These are phyloP conservation scores for Petunia secreta DNA, from an alignment of 257 asterid genomes.

Conservation along the genomic window DNA sequence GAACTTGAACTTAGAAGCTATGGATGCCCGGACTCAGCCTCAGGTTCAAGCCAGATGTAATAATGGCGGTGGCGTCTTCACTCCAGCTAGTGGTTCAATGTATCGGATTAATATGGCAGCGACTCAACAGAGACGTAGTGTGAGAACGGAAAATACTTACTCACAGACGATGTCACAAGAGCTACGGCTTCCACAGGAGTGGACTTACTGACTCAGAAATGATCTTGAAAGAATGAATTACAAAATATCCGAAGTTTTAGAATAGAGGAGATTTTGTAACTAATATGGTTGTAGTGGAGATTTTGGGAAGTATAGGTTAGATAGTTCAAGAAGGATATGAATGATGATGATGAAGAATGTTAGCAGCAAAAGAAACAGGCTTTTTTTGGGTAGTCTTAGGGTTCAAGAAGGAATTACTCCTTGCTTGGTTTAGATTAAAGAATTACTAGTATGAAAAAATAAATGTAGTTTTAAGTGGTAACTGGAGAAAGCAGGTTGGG, in stretches of 20 bases:
- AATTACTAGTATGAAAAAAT: constrained; percentile 8
- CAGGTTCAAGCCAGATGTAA: constrained; percentile 16
- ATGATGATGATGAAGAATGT: constrained; percentile 8
- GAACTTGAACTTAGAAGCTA: constrained; percentile 53
- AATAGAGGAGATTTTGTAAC: background rate
- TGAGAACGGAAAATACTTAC: background rate
- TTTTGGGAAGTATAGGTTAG: background rate
- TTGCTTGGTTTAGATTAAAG: constrained; percentile 29
- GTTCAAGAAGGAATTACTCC: constrained; percentile 38
- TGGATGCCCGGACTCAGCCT: constrained; percentile 34
- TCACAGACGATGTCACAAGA: constrained; percentile 47
- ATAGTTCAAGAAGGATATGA: background rate
- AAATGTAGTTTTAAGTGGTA: background rate
- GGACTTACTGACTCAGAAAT: constrained; percentile 57
- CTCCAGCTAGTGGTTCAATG: constrained; percentile 27
- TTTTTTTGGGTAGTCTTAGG: constrained; percentile 30
- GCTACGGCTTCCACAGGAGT: constrained; percentile 69
- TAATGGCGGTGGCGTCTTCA: background rate
- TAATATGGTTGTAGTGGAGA: background rate
- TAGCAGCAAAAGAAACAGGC: constrained; percentile 16
- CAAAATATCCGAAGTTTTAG: background rate
- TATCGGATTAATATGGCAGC: constrained; percentile 26
- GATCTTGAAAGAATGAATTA: background rate
- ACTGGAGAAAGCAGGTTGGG: constrained; percentile 39
- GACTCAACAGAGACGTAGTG: constrained; percentile 38